Percentiles rank a stretch among this genome's conserved stretches.
These are phyloP conservation scores for Cytospora paraplurivora DNA, from an alignment of 2,329 filamentous ascomycete species.

Conservation along the genomic window DNA sequence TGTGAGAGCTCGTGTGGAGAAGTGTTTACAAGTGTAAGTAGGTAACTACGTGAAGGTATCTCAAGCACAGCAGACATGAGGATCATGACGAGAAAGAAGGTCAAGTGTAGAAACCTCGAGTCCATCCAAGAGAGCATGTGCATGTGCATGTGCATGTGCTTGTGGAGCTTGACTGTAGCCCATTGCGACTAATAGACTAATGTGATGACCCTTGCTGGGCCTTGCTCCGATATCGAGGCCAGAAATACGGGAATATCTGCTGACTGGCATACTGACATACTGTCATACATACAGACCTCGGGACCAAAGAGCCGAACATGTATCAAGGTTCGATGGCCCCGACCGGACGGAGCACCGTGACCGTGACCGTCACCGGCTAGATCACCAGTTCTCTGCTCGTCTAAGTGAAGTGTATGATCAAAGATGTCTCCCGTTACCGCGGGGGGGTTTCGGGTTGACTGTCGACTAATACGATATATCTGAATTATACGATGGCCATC, in stretches of 20 bases:
- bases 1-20: neutral
- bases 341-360: conserved; percentile 6
- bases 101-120: neutral
- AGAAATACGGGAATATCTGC: neutral
- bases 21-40: neutral
- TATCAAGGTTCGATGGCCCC: conserved; percentile 12
- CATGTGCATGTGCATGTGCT: no score
- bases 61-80: neutral
- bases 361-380: neutral
- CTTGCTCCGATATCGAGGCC: conserved; percentile 28
- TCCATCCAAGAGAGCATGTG: no score
- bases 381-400: neutral
- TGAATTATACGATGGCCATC: neutral
- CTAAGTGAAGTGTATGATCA: neutral
- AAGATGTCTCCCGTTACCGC: conserved; percentile 1
- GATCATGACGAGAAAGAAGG: conserved; percentile 4
- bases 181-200: conserved; percentile 6
- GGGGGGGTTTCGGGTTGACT: conserved; percentile 20
- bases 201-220: neutral
- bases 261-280: no score
- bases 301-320: neutral
- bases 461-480: conserved; percentile 19
- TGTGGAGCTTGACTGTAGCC: conserved; percentile 13
- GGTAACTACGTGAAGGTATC: neutral
- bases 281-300: no score